phyloP scores from a whole-genome alignment of 495 filamentous ascomycete genomes.

The Barbatosphaeria neglecta region DNA sequence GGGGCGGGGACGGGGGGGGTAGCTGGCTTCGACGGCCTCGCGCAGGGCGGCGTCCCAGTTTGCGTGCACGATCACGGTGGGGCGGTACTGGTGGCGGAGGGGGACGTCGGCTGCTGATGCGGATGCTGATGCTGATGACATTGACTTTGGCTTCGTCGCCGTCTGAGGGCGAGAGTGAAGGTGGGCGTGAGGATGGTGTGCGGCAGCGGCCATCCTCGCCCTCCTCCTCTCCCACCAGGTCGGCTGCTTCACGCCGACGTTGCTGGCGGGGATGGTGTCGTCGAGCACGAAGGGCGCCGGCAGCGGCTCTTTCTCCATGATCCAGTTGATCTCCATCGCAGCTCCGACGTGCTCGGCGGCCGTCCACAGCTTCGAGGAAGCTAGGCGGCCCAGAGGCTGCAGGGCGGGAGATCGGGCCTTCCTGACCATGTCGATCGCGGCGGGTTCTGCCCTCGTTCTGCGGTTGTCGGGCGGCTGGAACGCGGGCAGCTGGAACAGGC shows the following conservation, averaged over 20 bases:
- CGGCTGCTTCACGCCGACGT: background rate
- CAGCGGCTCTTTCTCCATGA: slow-evolving; percentile 2
- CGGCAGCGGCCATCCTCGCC: background rate
- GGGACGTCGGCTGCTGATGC: background rate
- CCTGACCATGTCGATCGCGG: slow-evolving; percentile 11
- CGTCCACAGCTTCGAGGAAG: slow-evolving; percentile 23
- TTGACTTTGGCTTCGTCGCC: background rate
- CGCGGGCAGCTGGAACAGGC: slow-evolving; percentile 13
- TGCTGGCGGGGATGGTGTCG: background rate
- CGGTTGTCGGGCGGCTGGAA: slow-evolving; percentile 9
- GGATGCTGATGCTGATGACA: background rate
- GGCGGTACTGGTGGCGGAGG: background rate
- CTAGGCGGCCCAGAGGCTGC: slow-evolving; percentile 14
- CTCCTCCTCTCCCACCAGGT: slow-evolving; percentile 1
- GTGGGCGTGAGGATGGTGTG: background rate
- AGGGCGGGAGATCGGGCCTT: slow-evolving; percentile 10
- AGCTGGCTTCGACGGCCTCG: slow-evolving; percentile 16
- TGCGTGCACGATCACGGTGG: slow-evolving; percentile 10
- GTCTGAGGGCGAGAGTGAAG: background rate
- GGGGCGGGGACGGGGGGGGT: too few species aligned
- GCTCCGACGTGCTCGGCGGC: background rate
- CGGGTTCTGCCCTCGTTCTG: slow-evolving; percentile 16
- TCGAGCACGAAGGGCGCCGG: background rate
- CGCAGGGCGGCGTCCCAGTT: slow-evolving; percentile 24
- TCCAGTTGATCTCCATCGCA: slow-evolving; percentile 19